These are phyloP conservation scores for Hymenoscyphus linearis DNA, from an alignment of 2,329 filamentous ascomycete genomes.

Conservation along the genomic window DNA sequence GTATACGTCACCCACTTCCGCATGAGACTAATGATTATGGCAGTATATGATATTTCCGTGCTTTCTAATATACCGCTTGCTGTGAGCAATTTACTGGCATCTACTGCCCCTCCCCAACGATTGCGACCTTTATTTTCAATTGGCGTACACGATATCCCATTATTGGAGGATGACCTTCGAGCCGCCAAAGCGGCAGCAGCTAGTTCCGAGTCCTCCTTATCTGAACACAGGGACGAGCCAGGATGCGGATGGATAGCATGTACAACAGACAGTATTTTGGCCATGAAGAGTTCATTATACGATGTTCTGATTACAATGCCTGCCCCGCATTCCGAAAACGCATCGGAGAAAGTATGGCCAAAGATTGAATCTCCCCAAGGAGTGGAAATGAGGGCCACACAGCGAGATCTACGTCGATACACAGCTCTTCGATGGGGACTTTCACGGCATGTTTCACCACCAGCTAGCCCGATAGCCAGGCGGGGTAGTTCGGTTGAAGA, in stretches of 20 bases:
- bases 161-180: conserved; percentile 59
- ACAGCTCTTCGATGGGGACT: conserved; percentile 62
- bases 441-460: conserved; percentile 32
- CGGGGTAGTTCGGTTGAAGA: conserved; percentile 12
- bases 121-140: conserved; percentile 85
- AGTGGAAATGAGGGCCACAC: conserved; percentile 72
- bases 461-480: conserved; percentile 14
- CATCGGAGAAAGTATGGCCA: conserved; percentile 65
- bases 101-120: conserved; percentile 55
- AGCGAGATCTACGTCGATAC: conserved; percentile 82
- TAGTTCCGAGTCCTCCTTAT: conserved; percentile 30
- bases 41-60: conserved; percentile 92
- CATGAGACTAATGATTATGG: conserved; percentile 2
- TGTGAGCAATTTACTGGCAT: conserved; percentile 63
- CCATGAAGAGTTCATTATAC: conserved; percentile 79
- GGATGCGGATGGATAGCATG: conserved; percentile 82
- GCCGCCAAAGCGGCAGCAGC: conserved; percentile 36
- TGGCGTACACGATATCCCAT: conserved; percentile 86
- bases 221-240: conserved; percentile 40
- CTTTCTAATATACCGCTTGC: conserved; percentile 81
- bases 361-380: conserved; percentile 63
- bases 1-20: background rate
- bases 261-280: conserved; percentile 89
- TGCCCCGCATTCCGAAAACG: conserved; percentile 51
- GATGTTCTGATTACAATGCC: conserved; percentile 86